Evolutionary conservation across 1,284 basidiomycete species (phyloP).

Genomic region (Athelia sp.): DNA sequence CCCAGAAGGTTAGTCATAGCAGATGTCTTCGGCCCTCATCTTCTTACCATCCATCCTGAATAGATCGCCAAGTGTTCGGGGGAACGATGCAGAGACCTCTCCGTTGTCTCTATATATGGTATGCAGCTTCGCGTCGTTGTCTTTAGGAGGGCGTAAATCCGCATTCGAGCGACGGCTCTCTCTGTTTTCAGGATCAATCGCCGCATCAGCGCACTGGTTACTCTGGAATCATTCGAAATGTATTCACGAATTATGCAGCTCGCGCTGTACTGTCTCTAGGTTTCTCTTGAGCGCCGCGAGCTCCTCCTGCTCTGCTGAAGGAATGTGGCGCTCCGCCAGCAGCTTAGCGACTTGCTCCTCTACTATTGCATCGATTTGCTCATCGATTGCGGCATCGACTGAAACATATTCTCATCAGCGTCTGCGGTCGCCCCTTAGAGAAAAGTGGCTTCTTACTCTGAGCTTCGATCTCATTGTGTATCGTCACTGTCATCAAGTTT

Average conservation of each 20-base stretch:
- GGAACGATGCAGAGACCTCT: conserved; percentile 36
- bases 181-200: conserved; percentile 22
- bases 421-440: neutral
- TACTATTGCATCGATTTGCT: conserved; percentile 43
- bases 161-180: conserved; percentile 51
- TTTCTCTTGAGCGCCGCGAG: conserved; percentile 39
- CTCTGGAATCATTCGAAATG: neutral
- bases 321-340: conserved; percentile 36
- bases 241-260: conserved; percentile 53
- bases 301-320: conserved; percentile 40
- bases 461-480: conserved; percentile 36
- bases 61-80: conserved; percentile 38
- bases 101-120: conserved; percentile 42
- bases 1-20: neutral
- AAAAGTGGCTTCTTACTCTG: conserved; percentile 28
- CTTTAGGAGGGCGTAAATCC: conserved; percentile 30
- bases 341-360: conserved; percentile 37
- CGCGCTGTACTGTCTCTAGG: conserved; percentile 41
- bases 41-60: conserved; percentile 40
- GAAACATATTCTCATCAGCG: neutral
- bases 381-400: conserved; percentile 40
- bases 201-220: neutral
- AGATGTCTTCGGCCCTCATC: neutral
- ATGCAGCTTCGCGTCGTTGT: conserved; percentile 33
- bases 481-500: conserved; percentile 36